phyloP scores from a whole-genome alignment of 139 green algal species.

The Picochlorum sp. region DNA sequence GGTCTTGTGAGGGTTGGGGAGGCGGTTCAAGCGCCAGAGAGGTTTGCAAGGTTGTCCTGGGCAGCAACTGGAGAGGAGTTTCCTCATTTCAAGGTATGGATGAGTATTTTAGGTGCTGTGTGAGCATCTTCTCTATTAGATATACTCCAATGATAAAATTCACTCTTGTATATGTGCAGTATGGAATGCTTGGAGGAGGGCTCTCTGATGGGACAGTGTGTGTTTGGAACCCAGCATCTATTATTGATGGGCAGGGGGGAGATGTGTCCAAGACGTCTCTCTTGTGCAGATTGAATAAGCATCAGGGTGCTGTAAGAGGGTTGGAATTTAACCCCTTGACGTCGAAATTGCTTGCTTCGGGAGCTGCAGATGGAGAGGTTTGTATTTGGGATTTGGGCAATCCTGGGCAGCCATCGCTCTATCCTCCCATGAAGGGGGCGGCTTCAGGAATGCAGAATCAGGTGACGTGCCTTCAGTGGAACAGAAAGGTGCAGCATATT shows the following conservation, averaged over 20 bases:
- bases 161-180: conserved; percentile 31
- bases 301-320: conserved; percentile 65
- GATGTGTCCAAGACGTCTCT: conserved; percentile 30
- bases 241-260: conserved; percentile 43
- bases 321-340: conserved; percentile 90
- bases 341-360: conserved; percentile 88
- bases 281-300: conserved; percentile 73
- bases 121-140: too few species aligned
- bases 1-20: conserved; percentile 44
- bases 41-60: conserved; percentile 85
- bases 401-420: conserved; percentile 58
- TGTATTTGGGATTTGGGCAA: conserved; percentile 93
- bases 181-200: conserved; percentile 85
- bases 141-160: too few species aligned
- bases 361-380: conserved; percentile 81
- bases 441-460: conserved; percentile 38
- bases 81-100: not conserved
- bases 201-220: conserved; percentile 82
- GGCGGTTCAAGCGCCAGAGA: conserved; percentile 62
- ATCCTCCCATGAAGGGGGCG: conserved; percentile 43
- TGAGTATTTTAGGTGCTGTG: not conserved
- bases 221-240: conserved; percentile 80
- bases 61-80: conserved; percentile 31
- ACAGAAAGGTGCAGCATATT: conserved; percentile 94
- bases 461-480: conserved; percentile 86